phyloP scores from a whole-genome alignment of 768 basidiomycete species.

The Russula abietina region DNA sequence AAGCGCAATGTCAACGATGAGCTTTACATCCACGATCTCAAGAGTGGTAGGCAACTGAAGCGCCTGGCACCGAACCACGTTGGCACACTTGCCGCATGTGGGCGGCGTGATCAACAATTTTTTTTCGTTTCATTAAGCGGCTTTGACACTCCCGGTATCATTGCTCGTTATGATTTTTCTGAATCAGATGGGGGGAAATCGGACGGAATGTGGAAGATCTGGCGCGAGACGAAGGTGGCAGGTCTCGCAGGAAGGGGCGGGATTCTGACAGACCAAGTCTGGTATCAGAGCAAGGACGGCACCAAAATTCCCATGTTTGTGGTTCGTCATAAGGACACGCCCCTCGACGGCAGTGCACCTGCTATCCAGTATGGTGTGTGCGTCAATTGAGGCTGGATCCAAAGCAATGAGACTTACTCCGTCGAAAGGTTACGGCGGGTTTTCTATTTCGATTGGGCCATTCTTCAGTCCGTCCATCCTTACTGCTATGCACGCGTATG shows the following conservation, averaged over 20 bases:
- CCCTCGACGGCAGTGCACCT: slow-evolving; percentile 68
- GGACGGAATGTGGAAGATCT: slow-evolving; percentile 54
- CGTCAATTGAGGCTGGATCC: background rate
- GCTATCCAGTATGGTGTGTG: slow-evolving; percentile 66
- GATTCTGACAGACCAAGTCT: slow-evolving; percentile 68
- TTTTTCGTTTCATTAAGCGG: slow-evolving; percentile 61
- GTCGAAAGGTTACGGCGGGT: slow-evolving; percentile 69
- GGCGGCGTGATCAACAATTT: slow-evolving; percentile 47
- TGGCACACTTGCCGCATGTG: slow-evolving; percentile 51
- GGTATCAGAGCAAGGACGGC: slow-evolving; percentile 75
- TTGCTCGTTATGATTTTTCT: slow-evolving; percentile 57
- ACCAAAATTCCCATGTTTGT: slow-evolving; percentile 83
- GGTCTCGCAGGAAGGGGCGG: slow-evolving; percentile 57
- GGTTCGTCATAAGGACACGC: slow-evolving; percentile 64
- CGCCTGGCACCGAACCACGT: slow-evolving; percentile 63
- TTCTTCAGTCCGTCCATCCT: slow-evolving; percentile 66
- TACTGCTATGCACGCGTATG: slow-evolving; percentile 67
- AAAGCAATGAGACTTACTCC: background rate
- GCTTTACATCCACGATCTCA: slow-evolving; percentile 58
- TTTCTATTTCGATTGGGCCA: slow-evolving; percentile 63
- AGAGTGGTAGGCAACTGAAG: slow-evolving; percentile 44
- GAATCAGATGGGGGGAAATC: slow-evolving; percentile 27
- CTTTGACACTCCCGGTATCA: slow-evolving; percentile 67
- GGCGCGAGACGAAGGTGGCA: slow-evolving; percentile 49
- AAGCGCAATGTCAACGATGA: slow-evolving; percentile 79